phyloP scores from a whole-genome alignment of 192 early-diverging fungal species.

The Chytriomyces sp. region DNA sequence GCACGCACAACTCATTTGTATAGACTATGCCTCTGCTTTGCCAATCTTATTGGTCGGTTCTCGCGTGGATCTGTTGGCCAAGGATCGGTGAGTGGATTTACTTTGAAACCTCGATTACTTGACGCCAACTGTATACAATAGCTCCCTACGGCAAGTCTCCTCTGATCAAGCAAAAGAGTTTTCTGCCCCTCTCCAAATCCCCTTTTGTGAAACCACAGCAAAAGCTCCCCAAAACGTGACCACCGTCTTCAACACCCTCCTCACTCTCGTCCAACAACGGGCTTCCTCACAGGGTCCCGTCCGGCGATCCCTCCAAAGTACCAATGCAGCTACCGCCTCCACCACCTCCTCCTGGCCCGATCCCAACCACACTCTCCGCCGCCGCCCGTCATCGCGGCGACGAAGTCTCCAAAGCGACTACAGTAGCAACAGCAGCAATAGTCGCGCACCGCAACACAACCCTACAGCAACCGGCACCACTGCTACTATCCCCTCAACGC shows the following conservation, averaged over 20 bases:
- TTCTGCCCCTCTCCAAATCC: background rate
- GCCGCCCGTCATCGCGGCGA: too few relatives aligned
- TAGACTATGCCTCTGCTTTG: background rate
- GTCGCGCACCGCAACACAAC: too few relatives aligned
- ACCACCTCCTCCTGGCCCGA: background rate
- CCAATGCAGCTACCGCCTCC: background rate
- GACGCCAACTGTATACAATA: background rate
- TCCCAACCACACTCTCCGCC: too few relatives aligned
- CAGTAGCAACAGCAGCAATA: background rate
- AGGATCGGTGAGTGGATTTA: background rate
- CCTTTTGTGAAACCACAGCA: background rate
- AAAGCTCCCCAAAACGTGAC: background rate
- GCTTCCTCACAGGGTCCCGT: background rate
- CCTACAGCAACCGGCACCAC: too few relatives aligned
- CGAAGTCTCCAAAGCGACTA: too few relatives aligned
- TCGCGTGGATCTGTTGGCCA: background rate
- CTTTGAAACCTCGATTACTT: background rate
- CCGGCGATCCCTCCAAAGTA: background rate
- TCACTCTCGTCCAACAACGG: background rate
- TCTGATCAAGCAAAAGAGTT: background rate
- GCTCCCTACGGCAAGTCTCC: background rate
- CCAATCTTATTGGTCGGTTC: background rate
- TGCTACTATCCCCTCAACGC: too few relatives aligned
- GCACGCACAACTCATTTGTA: too few relatives aligned
- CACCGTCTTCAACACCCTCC: background rate